These are phyloP conservation scores for Theobroma grandiflorum DNA, from an alignment of 441 rosid genomes.

Conservation along the genomic window DNA sequence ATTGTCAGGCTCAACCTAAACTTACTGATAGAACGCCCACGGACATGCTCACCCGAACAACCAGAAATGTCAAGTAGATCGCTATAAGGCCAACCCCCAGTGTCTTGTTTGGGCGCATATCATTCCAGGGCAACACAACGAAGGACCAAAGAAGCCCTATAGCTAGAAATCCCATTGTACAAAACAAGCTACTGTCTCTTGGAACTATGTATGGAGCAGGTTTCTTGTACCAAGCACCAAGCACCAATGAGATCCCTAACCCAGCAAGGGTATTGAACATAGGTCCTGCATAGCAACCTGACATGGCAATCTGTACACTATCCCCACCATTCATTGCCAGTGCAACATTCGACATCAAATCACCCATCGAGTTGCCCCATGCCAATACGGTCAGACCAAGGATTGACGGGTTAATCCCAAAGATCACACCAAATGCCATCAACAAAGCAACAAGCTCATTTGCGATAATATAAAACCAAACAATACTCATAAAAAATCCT, in stretches of 20 bases:
- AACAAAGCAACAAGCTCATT: constrained; percentile 46
- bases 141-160: constrained; percentile 46
- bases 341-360: constrained; percentile 47
- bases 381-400: constrained; percentile 47
- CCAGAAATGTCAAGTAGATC: constrained; percentile 38
- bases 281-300: constrained; percentile 55
- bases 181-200: constrained; percentile 34
- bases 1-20: background rate
- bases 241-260: constrained; percentile 45
- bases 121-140: constrained; percentile 33
- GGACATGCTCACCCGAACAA: constrained; percentile 35
- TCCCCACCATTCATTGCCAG: constrained; percentile 41
- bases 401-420: constrained; percentile 43
- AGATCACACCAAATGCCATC: constrained; percentile 44
- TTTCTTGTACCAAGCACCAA: constrained; percentile 39
- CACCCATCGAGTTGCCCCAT: constrained; percentile 57
- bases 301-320: constrained; percentile 49
- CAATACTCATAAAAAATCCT: constrained; percentile 48
- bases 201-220: constrained; percentile 35
- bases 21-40: constrained; percentile 31
- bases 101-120: constrained; percentile 44
- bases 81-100: constrained; percentile 44
- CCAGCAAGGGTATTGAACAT: constrained; percentile 48
- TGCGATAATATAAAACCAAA: constrained; percentile 50
- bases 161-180: constrained; percentile 42